phyloP scores from a whole-genome alignment of 177 flowering plant genomes.

The Vitis hybrid region DNA sequence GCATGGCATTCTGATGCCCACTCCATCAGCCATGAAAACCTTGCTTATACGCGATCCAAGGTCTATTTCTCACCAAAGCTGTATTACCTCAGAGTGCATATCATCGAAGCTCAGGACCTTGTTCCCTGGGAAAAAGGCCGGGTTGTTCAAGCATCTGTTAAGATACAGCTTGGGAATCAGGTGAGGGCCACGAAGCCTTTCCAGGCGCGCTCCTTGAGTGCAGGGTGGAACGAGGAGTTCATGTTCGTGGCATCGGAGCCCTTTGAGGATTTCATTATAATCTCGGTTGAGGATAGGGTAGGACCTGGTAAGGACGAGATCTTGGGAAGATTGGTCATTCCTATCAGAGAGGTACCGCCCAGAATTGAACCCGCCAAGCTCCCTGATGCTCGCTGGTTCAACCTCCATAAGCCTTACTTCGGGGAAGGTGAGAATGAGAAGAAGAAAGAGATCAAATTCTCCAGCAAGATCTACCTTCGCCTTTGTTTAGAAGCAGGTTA shows the following conservation, averaged over 20 bases:
- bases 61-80: constrained; percentile 89
- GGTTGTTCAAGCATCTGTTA: constrained; percentile 41
- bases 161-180: constrained; percentile 62
- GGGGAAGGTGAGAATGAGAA: constrained; percentile 35
- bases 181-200: constrained; percentile 37
- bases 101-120: constrained; percentile 89
- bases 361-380: constrained; percentile 37
- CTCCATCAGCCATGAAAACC: constrained; percentile 38
- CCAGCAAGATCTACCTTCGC: constrained; percentile 73
- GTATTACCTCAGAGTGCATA: constrained; percentile 66
- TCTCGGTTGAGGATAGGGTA: constrained; percentile 60
- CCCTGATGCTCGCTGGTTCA: constrained; percentile 65
- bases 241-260: constrained; percentile 92
- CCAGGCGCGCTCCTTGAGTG: constrained; percentile 31
- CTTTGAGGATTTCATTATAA: constrained; percentile 57
- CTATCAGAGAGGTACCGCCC: constrained; percentile 38
- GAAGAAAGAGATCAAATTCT: constrained; percentile 51
- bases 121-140: constrained; percentile 47
- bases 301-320: constrained; percentile 59
- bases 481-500: constrained; percentile 69
- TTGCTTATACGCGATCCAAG: constrained; percentile 63
- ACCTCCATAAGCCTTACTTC: constrained; percentile 46
- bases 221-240: constrained; percentile 78
- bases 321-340: constrained; percentile 48
- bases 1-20: constrained; percentile 96